phyloP scores from a whole-genome alignment of 164 flowering plant species.

The Aristolochia californica region DNA sequence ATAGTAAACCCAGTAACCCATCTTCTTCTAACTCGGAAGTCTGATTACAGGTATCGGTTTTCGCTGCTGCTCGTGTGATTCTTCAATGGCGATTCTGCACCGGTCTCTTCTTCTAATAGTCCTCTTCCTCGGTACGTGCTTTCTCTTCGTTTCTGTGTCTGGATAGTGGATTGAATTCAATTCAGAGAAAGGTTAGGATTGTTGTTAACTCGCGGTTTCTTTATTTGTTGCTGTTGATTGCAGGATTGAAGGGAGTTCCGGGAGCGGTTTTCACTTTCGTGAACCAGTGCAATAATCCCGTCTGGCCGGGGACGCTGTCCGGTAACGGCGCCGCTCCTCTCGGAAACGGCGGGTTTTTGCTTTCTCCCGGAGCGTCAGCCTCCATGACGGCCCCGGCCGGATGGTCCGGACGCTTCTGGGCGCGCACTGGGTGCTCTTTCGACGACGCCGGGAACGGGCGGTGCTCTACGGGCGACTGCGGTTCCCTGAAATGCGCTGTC shows the following conservation, averaged over 20 bases:
- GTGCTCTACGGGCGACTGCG: slow-evolving; percentile 86
- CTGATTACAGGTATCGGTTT: neutral
- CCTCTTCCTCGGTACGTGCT: neutral
- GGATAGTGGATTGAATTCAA: neutral
- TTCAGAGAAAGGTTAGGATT: neutral
- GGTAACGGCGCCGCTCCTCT: slow-evolving; percentile 43
- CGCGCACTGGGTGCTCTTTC: slow-evolving; percentile 74
- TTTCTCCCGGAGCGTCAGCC: slow-evolving; percentile 39
- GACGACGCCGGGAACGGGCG: slow-evolving; percentile 48
- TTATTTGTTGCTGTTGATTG: neutral
- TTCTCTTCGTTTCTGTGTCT: neutral
- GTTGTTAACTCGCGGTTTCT: neutral
- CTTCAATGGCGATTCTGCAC: slow-evolving; percentile 1
- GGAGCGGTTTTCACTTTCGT: slow-evolving; percentile 52
- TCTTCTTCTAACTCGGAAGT: neutral
- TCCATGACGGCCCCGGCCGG: slow-evolving; percentile 51
- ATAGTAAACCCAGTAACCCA: neutral
- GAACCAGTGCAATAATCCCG: slow-evolving; percentile 50
- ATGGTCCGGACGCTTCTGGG: slow-evolving; percentile 97
- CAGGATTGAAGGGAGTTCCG: slow-evolving; percentile 10
- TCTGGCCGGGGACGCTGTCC: slow-evolving; percentile 84
- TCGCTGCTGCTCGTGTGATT: neutral
- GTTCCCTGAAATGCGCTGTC: slow-evolving; percentile 41
- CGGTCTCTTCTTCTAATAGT: neutral
- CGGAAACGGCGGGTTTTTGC: slow-evolving; percentile 44